A percentile compares a stretch with the other conserved stretches of the same genome.
These are phyloP conservation scores for Phoma sp. DNA, from an alignment of 2,329 filamentous ascomycete genomes.

Conservation along the genomic window DNA sequence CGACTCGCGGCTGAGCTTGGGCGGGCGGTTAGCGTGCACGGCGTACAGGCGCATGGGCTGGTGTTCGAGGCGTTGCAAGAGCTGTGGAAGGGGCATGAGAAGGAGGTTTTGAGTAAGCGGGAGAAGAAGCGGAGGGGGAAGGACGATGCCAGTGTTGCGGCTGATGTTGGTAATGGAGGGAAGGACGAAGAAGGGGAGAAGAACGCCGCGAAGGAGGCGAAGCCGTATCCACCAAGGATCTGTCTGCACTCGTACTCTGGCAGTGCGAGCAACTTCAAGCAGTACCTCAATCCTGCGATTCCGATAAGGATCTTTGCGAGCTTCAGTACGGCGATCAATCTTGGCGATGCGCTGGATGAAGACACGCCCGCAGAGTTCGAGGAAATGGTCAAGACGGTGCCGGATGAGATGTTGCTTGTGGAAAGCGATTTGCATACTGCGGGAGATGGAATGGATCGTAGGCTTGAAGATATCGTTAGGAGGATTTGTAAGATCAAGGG, in stretches of 20 bases:
- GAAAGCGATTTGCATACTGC: slow-evolving; percentile 91
- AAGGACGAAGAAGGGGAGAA: background rate
- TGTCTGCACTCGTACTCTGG: slow-evolving; percentile 96
- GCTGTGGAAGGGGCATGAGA: slow-evolving; percentile 75
- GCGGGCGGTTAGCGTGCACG: slow-evolving; percentile 71
- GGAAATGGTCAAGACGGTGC: slow-evolving; percentile 73
- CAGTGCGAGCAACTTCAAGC: slow-evolving; percentile 72
- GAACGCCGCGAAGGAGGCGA: slow-evolving; percentile 38
- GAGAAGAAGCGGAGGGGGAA: slow-evolving; percentile 52
- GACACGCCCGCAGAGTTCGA: slow-evolving; percentile 60
- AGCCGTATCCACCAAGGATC: slow-evolving; percentile 82
- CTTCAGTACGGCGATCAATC: slow-evolving; percentile 84
- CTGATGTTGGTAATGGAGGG: background rate
- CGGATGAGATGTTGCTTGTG: slow-evolving; percentile 78
- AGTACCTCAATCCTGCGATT: slow-evolving; percentile 75
- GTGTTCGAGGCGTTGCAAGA: slow-evolving; percentile 69
- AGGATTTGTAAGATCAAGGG: slow-evolving; percentile 77
- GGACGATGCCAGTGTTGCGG: slow-evolving; percentile 22
- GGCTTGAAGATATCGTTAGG: slow-evolving; percentile 76
- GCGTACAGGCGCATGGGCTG: slow-evolving; percentile 76
- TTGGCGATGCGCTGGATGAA: slow-evolving; percentile 57
- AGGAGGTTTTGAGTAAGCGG: slow-evolving; percentile 63
- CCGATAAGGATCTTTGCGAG: slow-evolving; percentile 85
- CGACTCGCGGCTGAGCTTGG: slow-evolving; percentile 70
- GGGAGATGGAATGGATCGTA: slow-evolving; percentile 77